Evolutionary conservation across 176 grass and related monocot genomes (phyloP), one percentile per base, ranked within the genome.

Genomic region (Oryza nivara): DNA sequence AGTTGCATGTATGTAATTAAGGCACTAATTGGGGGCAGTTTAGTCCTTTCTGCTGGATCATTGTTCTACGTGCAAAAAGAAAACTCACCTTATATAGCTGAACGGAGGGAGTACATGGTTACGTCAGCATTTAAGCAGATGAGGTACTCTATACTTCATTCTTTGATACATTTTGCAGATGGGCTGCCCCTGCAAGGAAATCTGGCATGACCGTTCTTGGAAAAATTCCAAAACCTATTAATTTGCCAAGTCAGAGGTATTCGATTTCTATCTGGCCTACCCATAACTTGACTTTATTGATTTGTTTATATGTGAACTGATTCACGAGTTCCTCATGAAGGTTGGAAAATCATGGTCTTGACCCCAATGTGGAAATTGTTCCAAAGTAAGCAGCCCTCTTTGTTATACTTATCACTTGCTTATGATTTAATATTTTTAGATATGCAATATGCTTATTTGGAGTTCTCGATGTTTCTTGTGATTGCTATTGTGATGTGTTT

Each of bases 181-280:
- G 93, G 96, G 91, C 81, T 87, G 82, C 79, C 68, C 86, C 94
- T 80, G 14, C 84, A 75, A 89, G 96, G 71, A 99, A 99, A 88
- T 96, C 96, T 70, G 96, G 96, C 81, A 96, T 99, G 93, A 99
- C 93, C 68, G 93, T 99, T 84, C 88, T 99, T 64, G 96, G 96
- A 44, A 99, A 96, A 92, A 92, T 99, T 22, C 96, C 96, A 73
- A 99, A 99, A 85, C 96, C 96, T 1, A 92, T 99, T 78, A 99
- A 99, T 88, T 85, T 99, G 72, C 96, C 96, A 26, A 99, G 96
- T 76, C 93, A 96, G 82, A 99, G 91, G 96, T 99, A 99, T 78
- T 25, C 35, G 0, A 78, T 74, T 64, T 83, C 51, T 51, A 28
- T 54, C 16, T 46, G n/a, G n/a, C 17, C 19, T 68, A 78, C 22